A percentile compares a stretch with the other conserved stretches of the same genome.
Conservation (phyloP, 2,329 filamentous ascomycete species). For the Daldinia sp. region DNA sequence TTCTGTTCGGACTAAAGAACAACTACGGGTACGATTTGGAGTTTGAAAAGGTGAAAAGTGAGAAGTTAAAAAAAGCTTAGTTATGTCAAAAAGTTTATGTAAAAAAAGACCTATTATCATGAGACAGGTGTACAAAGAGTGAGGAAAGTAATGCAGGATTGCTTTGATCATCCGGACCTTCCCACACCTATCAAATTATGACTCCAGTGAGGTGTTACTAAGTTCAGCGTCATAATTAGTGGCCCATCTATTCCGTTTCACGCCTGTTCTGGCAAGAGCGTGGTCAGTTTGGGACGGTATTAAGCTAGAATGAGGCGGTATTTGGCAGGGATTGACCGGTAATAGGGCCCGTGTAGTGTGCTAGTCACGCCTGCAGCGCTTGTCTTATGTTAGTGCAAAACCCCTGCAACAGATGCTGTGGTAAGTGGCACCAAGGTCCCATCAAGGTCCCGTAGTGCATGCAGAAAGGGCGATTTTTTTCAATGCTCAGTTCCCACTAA, state of each 20-base stretch:
- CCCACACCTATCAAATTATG: constrained; percentile 34
- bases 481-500: constrained; percentile 7
- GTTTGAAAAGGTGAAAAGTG: constrained; percentile 12
- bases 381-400: constrained; percentile 5
- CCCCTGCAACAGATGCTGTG: not conserved
- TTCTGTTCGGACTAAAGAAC: constrained; percentile 1
- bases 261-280: constrained; percentile 30
- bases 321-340: constrained; percentile 29
- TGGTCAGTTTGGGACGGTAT: constrained; percentile 25
- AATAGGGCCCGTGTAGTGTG: constrained; percentile 9
- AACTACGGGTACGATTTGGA: constrained; percentile 8
- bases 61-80: not conserved
- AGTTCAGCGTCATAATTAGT: constrained; percentile 44
- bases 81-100: not conserved
- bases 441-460: constrained; percentile 6
- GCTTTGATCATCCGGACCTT: constrained; percentile 38
- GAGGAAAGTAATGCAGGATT: constrained; percentile 26
- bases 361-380: not conserved
- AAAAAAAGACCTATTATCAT: constrained; percentile 29
- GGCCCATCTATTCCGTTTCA: constrained; percentile 26
- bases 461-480: constrained; percentile 3
- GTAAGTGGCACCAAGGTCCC: constrained; percentile 19
- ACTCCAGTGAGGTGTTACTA: constrained; percentile 30
- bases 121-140: constrained; percentile 32
- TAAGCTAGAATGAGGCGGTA: constrained; percentile 5